Percentiles rank a stretch among this genome's conserved stretches.
phyloP scores from a whole-genome alignment of 305 asterid species.

The Withania somnifera region DNA sequence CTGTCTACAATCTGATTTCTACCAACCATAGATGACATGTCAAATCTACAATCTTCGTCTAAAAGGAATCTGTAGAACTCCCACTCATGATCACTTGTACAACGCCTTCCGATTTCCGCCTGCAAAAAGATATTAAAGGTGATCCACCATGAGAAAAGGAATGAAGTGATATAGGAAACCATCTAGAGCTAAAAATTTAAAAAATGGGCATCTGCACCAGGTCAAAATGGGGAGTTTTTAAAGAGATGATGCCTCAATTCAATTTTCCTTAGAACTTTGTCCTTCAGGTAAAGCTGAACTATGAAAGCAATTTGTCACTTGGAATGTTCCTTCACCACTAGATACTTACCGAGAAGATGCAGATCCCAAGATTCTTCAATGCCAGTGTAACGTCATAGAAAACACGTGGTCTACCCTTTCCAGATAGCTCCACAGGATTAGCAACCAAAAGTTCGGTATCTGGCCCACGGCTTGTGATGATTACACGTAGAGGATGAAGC shows the following conservation, averaged over 20 bases:
- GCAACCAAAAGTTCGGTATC: constrained; percentile 82
- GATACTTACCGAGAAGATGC: constrained; percentile 62
- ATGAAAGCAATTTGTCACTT: neutral
- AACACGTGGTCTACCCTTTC: constrained; percentile 83
- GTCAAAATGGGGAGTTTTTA: neutral
- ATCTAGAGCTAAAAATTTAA: neutral
- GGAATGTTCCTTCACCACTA: neutral
- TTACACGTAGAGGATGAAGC: constrained; percentile 79
- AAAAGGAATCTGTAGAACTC: constrained; percentile 76
- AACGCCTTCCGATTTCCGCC: constrained; percentile 82
- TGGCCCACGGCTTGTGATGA: constrained; percentile 64
- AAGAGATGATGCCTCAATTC: neutral
- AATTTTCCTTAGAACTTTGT: neutral
- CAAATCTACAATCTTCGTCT: constrained; percentile 47
- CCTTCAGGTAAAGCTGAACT: neutral
- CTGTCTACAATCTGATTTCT: constrained; percentile 63
- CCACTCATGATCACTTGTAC: constrained; percentile 62
- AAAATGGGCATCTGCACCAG: neutral
- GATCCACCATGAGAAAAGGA: neutral
- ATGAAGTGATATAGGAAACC: neutral
- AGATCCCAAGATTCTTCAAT: constrained; percentile 59
- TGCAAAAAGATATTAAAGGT: constrained; percentile 12
- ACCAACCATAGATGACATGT: constrained; percentile 31
- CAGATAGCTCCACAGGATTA: constrained; percentile 84
- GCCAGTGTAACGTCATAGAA: constrained; percentile 69